These are phyloP conservation scores for Blastobotrys elegans DNA, from an alignment of 1,139 yeast species.

Conservation along the genomic window DNA sequence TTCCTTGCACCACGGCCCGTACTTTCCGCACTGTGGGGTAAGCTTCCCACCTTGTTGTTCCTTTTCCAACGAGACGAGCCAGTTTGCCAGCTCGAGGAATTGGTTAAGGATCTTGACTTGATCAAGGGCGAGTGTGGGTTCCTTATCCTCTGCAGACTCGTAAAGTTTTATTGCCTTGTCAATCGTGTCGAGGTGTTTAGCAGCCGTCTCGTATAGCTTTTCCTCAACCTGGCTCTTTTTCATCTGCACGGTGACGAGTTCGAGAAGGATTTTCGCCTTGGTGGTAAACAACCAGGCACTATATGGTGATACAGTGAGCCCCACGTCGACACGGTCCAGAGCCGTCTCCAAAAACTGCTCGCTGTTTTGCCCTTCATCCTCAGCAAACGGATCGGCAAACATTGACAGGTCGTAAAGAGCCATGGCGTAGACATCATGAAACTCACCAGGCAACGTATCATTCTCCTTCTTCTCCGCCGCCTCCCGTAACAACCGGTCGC, in stretches of 20 bases:
- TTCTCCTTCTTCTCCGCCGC: conserved; percentile 22
- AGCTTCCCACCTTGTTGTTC: conserved; percentile 32
- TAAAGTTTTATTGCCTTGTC: conserved; percentile 43
- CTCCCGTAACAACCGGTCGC: conserved; percentile 69
- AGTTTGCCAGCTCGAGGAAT: conserved; percentile 48
- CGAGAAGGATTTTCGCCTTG: conserved; percentile 50
- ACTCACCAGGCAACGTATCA: conserved; percentile 48
- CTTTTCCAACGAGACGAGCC: conserved; percentile 56
- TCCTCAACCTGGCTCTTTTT: conserved; percentile 12
- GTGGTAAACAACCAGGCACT: conserved; percentile 46
- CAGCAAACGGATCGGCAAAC: conserved; percentile 24
- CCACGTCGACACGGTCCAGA: conserved; percentile 61
- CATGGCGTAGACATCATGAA: conserved; percentile 68
- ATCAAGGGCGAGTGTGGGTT: conserved; percentile 28
- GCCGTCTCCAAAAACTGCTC: conserved; percentile 63
- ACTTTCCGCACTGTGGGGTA: conserved; percentile 14
- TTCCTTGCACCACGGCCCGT: conserved; percentile 24
- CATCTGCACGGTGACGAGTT: conserved; percentile 34
- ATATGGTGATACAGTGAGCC: conserved; percentile 47
- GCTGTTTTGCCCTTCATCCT: conserved; percentile 31
- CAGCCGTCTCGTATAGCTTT: conserved; percentile 15
- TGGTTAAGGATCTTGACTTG: conserved; percentile 30
- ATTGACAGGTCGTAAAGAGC: conserved; percentile 65
- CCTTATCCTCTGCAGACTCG: conserved; percentile 42
- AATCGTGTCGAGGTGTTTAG: conserved; percentile 27